Evolutionary conservation across 208 protist species (phyloP).

Genomic region (Crithidia mellificae): DNA sequence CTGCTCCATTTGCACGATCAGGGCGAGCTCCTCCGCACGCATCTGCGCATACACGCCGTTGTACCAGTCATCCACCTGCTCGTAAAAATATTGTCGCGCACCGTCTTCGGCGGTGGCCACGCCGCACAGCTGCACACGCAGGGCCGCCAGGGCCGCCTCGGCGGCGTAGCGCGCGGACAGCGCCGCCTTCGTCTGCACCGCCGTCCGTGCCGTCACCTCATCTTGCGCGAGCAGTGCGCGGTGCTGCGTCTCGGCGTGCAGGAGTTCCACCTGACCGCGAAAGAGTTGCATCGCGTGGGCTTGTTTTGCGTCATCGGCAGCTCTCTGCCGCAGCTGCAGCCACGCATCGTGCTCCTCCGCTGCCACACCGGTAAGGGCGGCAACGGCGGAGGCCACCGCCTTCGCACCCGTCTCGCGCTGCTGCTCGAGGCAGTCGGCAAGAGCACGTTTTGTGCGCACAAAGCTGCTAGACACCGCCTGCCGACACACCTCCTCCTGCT

Average conservation of each 20-base stretch:
- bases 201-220: constrained; percentile 19
- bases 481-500: constrained; percentile 36
- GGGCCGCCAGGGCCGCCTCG: constrained; percentile 40
- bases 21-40: constrained; percentile 40
- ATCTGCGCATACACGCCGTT: constrained; percentile 24
- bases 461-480: constrained; percentile 13
- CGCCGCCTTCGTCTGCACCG: constrained; percentile 23
- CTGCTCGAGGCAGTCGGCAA: constrained; percentile 9
- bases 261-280: constrained; percentile 16
- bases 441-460: background rate
- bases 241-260: constrained; percentile 30
- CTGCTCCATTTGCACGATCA: constrained; percentile 28
- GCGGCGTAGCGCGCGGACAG: constrained; percentile 38
- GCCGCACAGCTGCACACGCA: constrained; percentile 42
- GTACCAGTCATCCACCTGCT: constrained; percentile 37
- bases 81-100: constrained; percentile 39
- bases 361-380: background rate
- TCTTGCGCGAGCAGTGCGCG: constrained; percentile 19
- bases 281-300: constrained; percentile 8
- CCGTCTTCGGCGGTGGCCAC: constrained; percentile 44
- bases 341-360: constrained; percentile 17
- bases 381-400: constrained; percentile 5
- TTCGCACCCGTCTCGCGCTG: constrained; percentile 7
- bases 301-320: constrained; percentile 5
- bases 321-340: constrained; percentile 6